phyloP scores from a whole-genome alignment of 495 filamentous ascomycete species.

The Aspergillus nidulans region DNA sequence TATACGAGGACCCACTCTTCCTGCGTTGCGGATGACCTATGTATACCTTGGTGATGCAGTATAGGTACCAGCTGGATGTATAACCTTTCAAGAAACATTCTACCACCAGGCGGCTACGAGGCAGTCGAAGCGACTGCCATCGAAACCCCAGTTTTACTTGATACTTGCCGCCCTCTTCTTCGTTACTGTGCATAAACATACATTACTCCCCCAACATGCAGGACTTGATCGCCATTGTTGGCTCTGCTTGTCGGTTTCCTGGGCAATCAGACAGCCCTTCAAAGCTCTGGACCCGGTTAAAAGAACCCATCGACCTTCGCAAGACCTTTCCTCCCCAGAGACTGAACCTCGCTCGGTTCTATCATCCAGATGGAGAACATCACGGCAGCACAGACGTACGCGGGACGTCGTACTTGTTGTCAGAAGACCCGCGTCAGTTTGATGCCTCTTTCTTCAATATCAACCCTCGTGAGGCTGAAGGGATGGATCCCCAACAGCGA shows the following conservation, averaged over 20 bases:
- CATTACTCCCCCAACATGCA: neutral
- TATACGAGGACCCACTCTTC: too few species aligned
- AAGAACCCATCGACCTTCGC: neutral
- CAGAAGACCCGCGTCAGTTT: constrained; percentile 16
- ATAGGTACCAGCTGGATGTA: too few species aligned
- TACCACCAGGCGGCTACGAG: too few species aligned
- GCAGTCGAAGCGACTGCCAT: too few species aligned
- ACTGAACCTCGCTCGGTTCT: neutral
- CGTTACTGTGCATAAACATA: too few species aligned
- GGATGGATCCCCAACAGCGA: constrained; percentile 41
- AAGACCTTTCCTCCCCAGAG: neutral
- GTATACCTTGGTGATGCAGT: too few species aligned
- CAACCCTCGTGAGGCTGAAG: constrained; percentile 41
- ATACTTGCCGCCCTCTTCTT: too few species aligned
- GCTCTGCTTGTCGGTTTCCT: constrained; percentile 23
- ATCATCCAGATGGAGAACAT: neutral
- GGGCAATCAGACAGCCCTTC: constrained; percentile 14
- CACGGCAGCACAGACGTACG: neutral
- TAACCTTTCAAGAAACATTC: too few species aligned
- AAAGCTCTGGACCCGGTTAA: constrained; percentile 1
- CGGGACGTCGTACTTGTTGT: neutral
- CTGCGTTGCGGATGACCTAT: too few species aligned
- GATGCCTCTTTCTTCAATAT: constrained; percentile 53
- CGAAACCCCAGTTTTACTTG: too few species aligned
- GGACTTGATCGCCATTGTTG: constrained; percentile 21